Conservation (phyloP, 129 eudicot genomes). For the Flaveria bidentis region DNA sequence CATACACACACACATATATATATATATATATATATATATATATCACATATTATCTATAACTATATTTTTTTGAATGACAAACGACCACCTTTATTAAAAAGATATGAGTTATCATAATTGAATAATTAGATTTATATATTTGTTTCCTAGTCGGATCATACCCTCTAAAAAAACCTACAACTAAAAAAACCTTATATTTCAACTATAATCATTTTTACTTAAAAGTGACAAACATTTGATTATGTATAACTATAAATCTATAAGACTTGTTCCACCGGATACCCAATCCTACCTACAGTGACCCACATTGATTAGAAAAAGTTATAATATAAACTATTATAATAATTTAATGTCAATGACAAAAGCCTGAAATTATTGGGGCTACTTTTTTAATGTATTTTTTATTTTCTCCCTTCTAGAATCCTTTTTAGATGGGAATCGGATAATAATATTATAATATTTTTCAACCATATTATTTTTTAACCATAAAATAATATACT, state of each 20-base stretch:
- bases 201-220: too few species aligned
- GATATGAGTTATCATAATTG: too few species aligned
- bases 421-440: conserved; percentile 18
- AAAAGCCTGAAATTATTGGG: conserved; percentile 37
- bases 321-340: conserved; percentile 10
- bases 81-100: too few species aligned
- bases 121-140: too few species aligned
- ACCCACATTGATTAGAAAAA: conserved; percentile 25
- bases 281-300: conserved; percentile 27
- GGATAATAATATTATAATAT: conserved; percentile 6
- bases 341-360: conserved; percentile 19
- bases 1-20: too few species aligned
- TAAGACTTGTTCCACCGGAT: conserved; percentile 4
- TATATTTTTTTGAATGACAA: too few species aligned
- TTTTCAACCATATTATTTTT: conserved; percentile 15
- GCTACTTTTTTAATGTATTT: background rate
- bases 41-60: too few species aligned
- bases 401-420: conserved; percentile 31
- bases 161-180: too few species aligned
- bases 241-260: background rate
- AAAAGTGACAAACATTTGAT: too few species aligned
- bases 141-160: too few species aligned
- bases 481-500: conserved; percentile 16
- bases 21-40: too few species aligned
- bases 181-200: too few species aligned